Base-by-base conservation (phyloP, 2,329 filamentous ascomycete species). In the Zasmidium cellare region DNA sequence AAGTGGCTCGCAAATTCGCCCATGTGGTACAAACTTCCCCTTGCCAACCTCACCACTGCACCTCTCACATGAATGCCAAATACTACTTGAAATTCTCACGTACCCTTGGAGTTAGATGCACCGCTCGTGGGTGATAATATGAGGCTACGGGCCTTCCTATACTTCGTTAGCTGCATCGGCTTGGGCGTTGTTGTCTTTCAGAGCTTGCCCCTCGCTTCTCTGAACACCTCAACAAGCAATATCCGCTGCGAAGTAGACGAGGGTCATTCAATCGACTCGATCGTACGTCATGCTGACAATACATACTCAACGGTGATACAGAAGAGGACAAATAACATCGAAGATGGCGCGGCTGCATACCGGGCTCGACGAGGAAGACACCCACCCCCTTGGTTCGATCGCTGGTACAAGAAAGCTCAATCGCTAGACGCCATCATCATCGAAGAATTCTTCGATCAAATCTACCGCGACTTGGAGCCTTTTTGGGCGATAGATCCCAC, bases 391-490 rank as follows among this genome's bases (percentile, higher is more conserved):
- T 70, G 72, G 0, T 81, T 80, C 58, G 76, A 76, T 22, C 60
- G 67, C 47, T 80, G 79, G 79, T 75, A 71, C 58, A 59, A 70
- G 7, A 78, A 71, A 60, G 79, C 79, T 2, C 62, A 70, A 12
- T 60, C 66, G 2, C 64, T 74, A 24, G 59, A 75, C 51, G 71
- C 74, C 0, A 46, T 78, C 20, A 67, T 80, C 1, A 66, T 80
- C 6, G 79, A 80, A 59, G 74, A 76, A 2, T 75, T 79, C 51
- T 80, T 79, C 60, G 78, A 80, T 54, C 77, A 77, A 53, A 76
- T 81, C 3, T 77, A 80, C 60, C 64, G 76, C 54, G 79, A 80
- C 49, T 45, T 80, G 11, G 70, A 67, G 24, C 78, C 78, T 0
- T 80, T 78, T 56, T 80, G 79, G 78, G 76, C 70, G 1, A 31